Percentiles rank a stretch among this genome's conserved stretches.
phyloP scores from a whole-genome alignment of 1,284 basidiomycete genomes.

The Xerocomus cyaneibrunnescens region DNA sequence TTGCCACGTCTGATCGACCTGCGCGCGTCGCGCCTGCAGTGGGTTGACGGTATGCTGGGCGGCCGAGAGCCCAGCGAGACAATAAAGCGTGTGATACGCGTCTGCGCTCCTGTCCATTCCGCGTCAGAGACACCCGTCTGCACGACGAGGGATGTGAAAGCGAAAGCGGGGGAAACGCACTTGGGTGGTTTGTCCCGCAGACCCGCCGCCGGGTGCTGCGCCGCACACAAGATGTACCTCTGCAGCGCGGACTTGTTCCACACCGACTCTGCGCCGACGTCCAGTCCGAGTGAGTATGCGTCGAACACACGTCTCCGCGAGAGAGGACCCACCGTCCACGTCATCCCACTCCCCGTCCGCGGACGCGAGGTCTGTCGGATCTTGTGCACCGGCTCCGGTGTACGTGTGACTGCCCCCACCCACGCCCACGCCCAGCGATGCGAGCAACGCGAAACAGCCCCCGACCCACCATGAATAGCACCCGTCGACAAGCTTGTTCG shows the following conservation, averaged over 20 bases:
- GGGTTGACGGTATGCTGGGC: slow-evolving; percentile 78
- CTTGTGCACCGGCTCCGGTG: slow-evolving; percentile 10
- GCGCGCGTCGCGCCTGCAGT: slow-evolving; percentile 43
- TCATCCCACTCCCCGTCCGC: slow-evolving; percentile 51
- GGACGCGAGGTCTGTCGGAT: slow-evolving; percentile 2
- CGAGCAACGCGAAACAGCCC: slow-evolving; percentile 82
- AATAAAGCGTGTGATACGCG: slow-evolving; percentile 91
- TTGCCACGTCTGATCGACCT: slow-evolving; percentile 48
- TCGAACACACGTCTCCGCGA: background rate
- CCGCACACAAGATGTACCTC: slow-evolving; percentile 85
- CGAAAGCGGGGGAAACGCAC: slow-evolving; percentile 37
- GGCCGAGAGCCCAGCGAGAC: slow-evolving; percentile 82
- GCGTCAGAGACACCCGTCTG: background rate
- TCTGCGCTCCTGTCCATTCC: slow-evolving; percentile 61
- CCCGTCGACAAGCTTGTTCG: slow-evolving; percentile 98
- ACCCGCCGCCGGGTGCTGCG: slow-evolving; percentile 83
- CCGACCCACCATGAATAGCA: slow-evolving; percentile 99
- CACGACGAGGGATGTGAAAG: background rate
- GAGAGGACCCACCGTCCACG: slow-evolving; percentile 53
- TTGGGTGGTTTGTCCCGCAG: slow-evolving; percentile 95
- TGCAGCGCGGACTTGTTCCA: slow-evolving; percentile 74
- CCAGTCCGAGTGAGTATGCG: background rate
- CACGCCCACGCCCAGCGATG: slow-evolving; percentile 57
- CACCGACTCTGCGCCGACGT: slow-evolving; percentile 44
- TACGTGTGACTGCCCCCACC: slow-evolving; percentile 29